Evolutionary conservation across 1,284 basidiomycete species (phyloP).

Genomic region (Apiotrichum akiyoshidainum): DNA sequence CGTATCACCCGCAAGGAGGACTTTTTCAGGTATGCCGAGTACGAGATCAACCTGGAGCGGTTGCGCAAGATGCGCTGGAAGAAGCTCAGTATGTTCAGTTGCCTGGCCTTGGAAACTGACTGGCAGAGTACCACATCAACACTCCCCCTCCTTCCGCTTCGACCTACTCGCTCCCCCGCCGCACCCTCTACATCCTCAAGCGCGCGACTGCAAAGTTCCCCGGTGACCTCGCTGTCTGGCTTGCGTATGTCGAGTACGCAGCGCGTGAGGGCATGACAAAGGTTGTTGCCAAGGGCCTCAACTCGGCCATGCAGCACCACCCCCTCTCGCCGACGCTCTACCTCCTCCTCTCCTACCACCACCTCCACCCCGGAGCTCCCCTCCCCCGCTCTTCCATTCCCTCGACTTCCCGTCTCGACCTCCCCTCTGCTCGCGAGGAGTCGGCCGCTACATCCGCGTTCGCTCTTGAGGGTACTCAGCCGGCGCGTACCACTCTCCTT

Average conservation of each 20-base stretch:
- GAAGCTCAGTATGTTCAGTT: constrained; percentile 58
- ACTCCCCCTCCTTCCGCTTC: constrained; percentile 63
- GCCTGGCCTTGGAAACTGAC: background rate
- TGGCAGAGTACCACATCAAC: constrained; percentile 42
- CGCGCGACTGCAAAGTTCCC: constrained; percentile 86
- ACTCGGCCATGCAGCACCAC: constrained; percentile 78
- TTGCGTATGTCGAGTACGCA: constrained; percentile 80
- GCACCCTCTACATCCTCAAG: constrained; percentile 87
- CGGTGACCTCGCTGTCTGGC: constrained; percentile 79
- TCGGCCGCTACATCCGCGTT: constrained; percentile 26
- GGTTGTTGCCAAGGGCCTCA: constrained; percentile 65
- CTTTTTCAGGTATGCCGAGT: constrained; percentile 85
- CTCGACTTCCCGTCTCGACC: constrained; percentile 35
- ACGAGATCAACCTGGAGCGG: constrained; percentile 84
- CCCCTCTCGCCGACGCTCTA: constrained; percentile 76
- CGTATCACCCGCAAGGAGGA: constrained; percentile 80
- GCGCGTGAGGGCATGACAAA: constrained; percentile 74
- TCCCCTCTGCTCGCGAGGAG: constrained; percentile 22
- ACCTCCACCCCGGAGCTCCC: constrained; percentile 67
- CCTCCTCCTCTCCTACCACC: constrained; percentile 80
- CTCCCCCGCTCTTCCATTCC: constrained; percentile 55
- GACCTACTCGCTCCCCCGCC: constrained; percentile 72
- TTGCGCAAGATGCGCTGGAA: constrained; percentile 70
- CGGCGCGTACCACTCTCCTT: constrained; percentile 78
- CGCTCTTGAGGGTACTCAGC: constrained; percentile 50